Conservation (phyloP, 179 eudicot genomes). For the Heliamphora pulchella region DNA sequence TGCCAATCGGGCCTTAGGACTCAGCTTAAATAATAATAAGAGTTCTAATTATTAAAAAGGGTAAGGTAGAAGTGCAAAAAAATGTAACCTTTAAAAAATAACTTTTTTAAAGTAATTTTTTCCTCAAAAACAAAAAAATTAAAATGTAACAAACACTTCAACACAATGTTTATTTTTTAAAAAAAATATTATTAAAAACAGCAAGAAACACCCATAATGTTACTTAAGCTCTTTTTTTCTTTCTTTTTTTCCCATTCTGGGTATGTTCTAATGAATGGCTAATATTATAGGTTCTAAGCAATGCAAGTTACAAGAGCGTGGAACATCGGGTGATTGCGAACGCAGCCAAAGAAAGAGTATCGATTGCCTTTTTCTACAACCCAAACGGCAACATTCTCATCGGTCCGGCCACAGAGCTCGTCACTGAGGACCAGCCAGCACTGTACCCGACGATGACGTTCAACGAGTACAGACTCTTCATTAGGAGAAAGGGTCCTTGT, state of each 20-base stretch:
- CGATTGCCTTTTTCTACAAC: constrained; percentile 54
- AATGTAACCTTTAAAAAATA: too few relatives aligned
- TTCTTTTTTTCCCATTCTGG: too few relatives aligned
- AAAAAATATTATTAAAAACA: too few relatives aligned
- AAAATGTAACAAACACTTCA: too few relatives aligned
- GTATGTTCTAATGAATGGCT: too few relatives aligned
- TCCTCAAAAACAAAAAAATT: neutral
- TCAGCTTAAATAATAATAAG: too few relatives aligned
- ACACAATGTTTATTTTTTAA: neutral
- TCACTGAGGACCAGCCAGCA: constrained; percentile 28
- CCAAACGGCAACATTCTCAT: constrained; percentile 39
- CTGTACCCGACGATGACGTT: constrained; percentile 44
- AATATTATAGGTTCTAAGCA: constrained; percentile 39
- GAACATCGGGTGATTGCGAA: constrained; percentile 60
- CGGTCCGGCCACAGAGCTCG: constrained; percentile 36
- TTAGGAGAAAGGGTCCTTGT: constrained; percentile 44
- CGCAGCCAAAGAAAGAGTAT: constrained; percentile 39
- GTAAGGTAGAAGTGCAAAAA: too few relatives aligned
- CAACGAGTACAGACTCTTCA: constrained; percentile 45
- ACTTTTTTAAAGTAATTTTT: too few relatives aligned
- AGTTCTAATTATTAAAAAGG: too few relatives aligned
- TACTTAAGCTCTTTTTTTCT: neutral
- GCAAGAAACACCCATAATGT: too few relatives aligned
- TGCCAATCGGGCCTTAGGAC: too few relatives aligned
- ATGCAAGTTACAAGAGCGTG: constrained; percentile 52